Percentiles rank a stretch among this genome's conserved stretches.
phyloP scores from a whole-genome alignment of 2,329 filamentous ascomycete genomes.

The Mycogone perniciosa region DNA sequence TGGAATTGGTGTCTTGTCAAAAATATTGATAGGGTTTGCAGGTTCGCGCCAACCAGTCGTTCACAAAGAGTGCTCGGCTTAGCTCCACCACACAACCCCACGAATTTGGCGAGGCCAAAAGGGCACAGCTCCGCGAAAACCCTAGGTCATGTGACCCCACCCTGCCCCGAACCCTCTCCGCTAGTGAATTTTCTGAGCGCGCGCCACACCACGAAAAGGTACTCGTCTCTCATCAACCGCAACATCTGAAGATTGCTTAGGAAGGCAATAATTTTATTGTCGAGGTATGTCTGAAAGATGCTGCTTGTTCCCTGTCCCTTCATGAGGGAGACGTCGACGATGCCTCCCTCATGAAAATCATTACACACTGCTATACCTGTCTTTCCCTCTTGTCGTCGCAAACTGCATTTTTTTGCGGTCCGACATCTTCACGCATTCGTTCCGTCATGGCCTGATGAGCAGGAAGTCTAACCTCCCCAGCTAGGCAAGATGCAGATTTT shows the following conservation, averaged over 20 bases:
- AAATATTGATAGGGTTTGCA: slow-evolving; percentile 16
- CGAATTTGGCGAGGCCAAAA: slow-evolving; percentile 12
- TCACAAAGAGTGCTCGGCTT: background rate
- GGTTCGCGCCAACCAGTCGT: slow-evolving; percentile 8
- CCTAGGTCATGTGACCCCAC: slow-evolving; percentile 22
- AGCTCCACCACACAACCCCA: slow-evolving; percentile 1
- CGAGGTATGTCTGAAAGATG: slow-evolving; percentile 56
- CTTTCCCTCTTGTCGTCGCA: background rate
- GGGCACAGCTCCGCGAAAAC: slow-evolving; percentile 19
- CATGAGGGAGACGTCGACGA: slow-evolving; percentile 22
- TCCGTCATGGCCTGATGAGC: background rate
- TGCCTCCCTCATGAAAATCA: slow-evolving; percentile 28
- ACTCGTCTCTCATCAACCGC: slow-evolving; percentile 27
- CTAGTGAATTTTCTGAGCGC: slow-evolving; percentile 22
- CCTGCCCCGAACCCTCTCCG: slow-evolving; percentile 7
- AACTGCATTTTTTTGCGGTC: slow-evolving; percentile 2
- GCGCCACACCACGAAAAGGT: slow-evolving; percentile 25
- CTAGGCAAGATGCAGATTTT: slow-evolving; percentile 70
- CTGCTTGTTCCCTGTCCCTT: slow-evolving; percentile 28
- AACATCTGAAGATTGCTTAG: slow-evolving; percentile 56
- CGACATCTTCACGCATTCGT: background rate
- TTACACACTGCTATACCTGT: slow-evolving; percentile 2
- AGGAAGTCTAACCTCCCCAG: slow-evolving; percentile 36
- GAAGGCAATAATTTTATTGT: slow-evolving; percentile 55
- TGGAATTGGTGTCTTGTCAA: slow-evolving; percentile 16